Evolutionary conservation across 495 filamentous ascomycete genomes (phyloP).

Genomic region (Tuber magnatum): DNA sequence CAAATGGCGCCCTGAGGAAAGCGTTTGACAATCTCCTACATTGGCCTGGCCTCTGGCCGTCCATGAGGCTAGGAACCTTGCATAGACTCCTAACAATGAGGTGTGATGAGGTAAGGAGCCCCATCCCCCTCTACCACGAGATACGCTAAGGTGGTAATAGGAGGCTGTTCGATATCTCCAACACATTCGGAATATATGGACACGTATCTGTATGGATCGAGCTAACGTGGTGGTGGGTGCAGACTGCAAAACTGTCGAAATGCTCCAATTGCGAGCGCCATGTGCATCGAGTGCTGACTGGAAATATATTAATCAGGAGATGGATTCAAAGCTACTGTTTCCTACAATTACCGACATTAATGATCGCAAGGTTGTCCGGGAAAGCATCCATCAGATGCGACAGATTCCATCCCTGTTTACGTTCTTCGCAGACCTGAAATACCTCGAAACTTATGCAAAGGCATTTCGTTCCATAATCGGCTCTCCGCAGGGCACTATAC

Average conservation of each 20-base stretch:
- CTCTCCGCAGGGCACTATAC: neutral
- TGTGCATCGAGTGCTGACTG: neutral
- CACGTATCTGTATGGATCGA: conserved; percentile 8
- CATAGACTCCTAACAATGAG: conserved; percentile 19
- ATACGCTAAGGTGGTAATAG: neutral
- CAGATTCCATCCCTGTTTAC: conserved; percentile 10
- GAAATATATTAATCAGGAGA: neutral
- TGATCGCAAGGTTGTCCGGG: neutral
- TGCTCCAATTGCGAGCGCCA: conserved; percentile 8
- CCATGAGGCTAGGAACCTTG: conserved; percentile 13
- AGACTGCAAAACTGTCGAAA: neutral
- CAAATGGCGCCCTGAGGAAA: neutral
- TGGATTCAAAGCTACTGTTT: neutral
- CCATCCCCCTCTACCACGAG: rapidly evolving
- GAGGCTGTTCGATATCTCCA: conserved; percentile 23
- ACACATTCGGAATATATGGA: conserved; percentile 13
- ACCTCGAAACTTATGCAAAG: conserved; percentile 4
- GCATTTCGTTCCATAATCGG: neutral
- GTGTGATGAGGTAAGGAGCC: neutral
- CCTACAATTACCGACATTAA: neutral
- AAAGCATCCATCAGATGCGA: neutral
- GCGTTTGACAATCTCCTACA: conserved; percentile 11
- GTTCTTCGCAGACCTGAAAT: conserved; percentile 14
- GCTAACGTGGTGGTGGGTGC: neutral
- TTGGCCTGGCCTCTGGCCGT: conserved; percentile 17